phyloP scores from a whole-genome alignment of 2,329 filamentous ascomycete species.

The Incumbomyces lentus region DNA sequence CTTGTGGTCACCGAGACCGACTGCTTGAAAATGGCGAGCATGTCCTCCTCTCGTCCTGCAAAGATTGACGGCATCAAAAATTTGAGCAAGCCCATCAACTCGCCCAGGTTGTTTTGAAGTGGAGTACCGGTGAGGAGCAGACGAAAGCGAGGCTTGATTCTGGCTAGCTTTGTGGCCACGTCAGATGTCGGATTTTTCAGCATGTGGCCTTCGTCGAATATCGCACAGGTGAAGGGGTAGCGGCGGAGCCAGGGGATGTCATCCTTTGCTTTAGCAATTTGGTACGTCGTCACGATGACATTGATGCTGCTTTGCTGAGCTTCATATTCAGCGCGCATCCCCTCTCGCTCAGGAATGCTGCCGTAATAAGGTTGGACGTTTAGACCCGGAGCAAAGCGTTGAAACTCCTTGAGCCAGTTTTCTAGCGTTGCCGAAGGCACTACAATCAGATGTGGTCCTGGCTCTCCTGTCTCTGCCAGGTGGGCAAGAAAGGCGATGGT shows the following conservation, averaged over 20 bases:
- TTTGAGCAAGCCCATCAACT: constrained; percentile 80
- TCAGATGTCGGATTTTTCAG: constrained; percentile 81
- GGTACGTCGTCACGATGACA: constrained; percentile 63
- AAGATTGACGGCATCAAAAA: constrained; percentile 90
- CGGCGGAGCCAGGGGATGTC: constrained; percentile 55
- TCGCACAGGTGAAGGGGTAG: constrained; percentile 48
- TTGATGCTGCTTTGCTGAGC: constrained; percentile 53
- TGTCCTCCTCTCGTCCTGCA: constrained; percentile 60
- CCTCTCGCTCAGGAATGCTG: constrained; percentile 53
- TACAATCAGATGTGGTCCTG: constrained; percentile 71
- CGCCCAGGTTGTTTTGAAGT: constrained; percentile 89
- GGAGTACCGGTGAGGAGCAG: constrained; percentile 84
- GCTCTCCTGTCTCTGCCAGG: constrained; percentile 57
- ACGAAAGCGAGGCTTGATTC: constrained; percentile 70
- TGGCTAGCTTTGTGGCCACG: constrained; percentile 67
- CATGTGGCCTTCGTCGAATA: constrained; percentile 92
- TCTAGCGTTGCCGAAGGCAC: constrained; percentile 89
- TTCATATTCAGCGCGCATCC: constrained; percentile 57
- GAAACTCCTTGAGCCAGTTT: constrained; percentile 90
- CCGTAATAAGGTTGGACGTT: constrained; percentile 66
- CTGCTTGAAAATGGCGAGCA: constrained; percentile 83
- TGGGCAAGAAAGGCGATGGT: constrained; percentile 87
- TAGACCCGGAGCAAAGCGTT: constrained; percentile 70
- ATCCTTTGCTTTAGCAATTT: constrained; percentile 50
- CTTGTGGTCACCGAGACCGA: constrained; percentile 72